Conservation (phyloP, 140 eudicot species). For the Ambrosia hybrid region DNA sequence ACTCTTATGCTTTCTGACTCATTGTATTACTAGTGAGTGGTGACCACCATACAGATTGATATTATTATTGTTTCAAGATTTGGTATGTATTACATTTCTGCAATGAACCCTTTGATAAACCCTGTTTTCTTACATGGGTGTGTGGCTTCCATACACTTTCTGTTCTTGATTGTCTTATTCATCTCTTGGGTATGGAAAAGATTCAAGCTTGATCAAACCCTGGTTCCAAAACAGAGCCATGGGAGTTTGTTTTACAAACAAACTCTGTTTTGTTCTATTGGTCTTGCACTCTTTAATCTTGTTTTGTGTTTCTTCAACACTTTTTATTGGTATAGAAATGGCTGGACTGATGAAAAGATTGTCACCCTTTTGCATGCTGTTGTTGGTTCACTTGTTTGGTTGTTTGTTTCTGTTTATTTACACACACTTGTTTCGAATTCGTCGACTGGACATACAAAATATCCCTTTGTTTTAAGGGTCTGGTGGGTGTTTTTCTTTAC, state of each 20-base stretch:
- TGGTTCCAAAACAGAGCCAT: slow-evolving; percentile 31
- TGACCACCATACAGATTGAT: neutral
- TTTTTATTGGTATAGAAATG: slow-evolving; percentile 71
- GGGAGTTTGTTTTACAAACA: slow-evolving; percentile 37
- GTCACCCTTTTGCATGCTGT: slow-evolving; percentile 52
- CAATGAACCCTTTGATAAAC: slow-evolving; percentile 33
- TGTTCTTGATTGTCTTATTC: slow-evolving; percentile 40
- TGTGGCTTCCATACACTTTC: slow-evolving; percentile 46
- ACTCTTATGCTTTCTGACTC: slow-evolving; percentile 11
- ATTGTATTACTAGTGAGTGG: slow-evolving; percentile 18
- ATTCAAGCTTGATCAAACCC: slow-evolving; percentile 15
- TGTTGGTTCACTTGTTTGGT: slow-evolving; percentile 55
- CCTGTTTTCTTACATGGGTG: slow-evolving; percentile 49
- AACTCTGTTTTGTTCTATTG: slow-evolving; percentile 41
- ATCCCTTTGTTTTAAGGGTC: slow-evolving; percentile 61
- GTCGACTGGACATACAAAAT: slow-evolving; percentile 32
- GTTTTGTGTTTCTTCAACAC: slow-evolving; percentile 53
- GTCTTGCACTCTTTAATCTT: slow-evolving; percentile 49
- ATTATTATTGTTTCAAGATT: slow-evolving; percentile 4
- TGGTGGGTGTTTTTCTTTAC: slow-evolving; percentile 76
- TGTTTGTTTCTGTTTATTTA: slow-evolving; percentile 43
- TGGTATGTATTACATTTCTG: slow-evolving; percentile 5
- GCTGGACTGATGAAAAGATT: slow-evolving; percentile 72
- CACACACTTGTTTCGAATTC: slow-evolving; percentile 36
- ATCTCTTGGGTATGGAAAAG: slow-evolving; percentile 47